Evolutionary conservation across 192 early-diverging fungal genomes (phyloP).

Genomic region (Pilaira anomala): DNA sequence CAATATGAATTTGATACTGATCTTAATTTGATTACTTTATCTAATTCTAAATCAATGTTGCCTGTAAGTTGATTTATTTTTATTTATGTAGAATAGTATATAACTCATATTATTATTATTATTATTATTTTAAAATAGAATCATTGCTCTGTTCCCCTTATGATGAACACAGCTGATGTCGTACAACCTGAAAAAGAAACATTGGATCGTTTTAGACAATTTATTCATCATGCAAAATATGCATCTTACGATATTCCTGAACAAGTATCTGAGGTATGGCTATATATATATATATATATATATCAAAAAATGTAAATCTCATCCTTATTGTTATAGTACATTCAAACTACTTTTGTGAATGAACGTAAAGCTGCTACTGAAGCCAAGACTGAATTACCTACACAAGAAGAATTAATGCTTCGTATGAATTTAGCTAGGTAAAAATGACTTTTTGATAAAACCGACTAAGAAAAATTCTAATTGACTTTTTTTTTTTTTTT

Average conservation of each 20-base stretch:
- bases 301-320: too few species aligned
- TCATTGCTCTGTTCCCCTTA: slow-evolving; percentile 23
- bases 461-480: background rate
- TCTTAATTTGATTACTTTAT: slow-evolving; percentile 60
- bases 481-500: background rate
- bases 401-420: slow-evolving; percentile 40
- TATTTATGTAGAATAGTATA: background rate
- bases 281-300: too few species aligned
- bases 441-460: background rate
- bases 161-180: slow-evolving; percentile 6
- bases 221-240: slow-evolving; percentile 49
- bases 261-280: slow-evolving; percentile 58
- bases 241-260: slow-evolving; percentile 59
- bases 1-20: slow-evolving; percentile 68
- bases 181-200: slow-evolving; percentile 43
- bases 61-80: slow-evolving; percentile 40
- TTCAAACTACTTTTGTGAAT: slow-evolving; percentile 41
- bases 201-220: slow-evolving; percentile 52
- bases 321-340: slow-evolving; percentile 25
- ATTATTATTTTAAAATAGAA: slow-evolving; percentile 15
- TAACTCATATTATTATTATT: background rate
- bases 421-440: slow-evolving; percentile 41
- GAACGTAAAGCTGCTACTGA: slow-evolving; percentile 32
- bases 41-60: slow-evolving; percentile 65
- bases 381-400: slow-evolving; percentile 19